Evolutionary conservation across 2,329 filamentous ascomycete species (phyloP).

Genomic region (Beauveria australis): DNA sequence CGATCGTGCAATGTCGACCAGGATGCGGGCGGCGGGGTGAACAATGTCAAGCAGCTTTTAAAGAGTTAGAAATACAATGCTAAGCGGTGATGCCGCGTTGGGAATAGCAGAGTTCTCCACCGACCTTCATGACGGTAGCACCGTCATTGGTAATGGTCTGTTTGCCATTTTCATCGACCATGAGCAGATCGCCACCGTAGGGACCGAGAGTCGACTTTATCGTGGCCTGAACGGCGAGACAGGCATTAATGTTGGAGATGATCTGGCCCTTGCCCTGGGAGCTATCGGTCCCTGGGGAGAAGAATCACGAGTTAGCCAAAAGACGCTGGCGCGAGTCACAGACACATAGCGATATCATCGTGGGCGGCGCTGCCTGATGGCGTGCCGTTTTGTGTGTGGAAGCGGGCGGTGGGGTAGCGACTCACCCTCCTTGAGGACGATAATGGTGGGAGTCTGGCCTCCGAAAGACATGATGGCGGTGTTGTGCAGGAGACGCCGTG

Average conservation of each 20-base stretch:
- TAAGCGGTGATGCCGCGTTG: neutral
- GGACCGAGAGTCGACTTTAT: conserved; percentile 94
- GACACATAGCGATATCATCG: neutral
- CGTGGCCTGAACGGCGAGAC: conserved; percentile 87
- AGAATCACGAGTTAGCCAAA: conserved; percentile 15
- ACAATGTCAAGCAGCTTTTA: conserved; percentile 89
- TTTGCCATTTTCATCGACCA: conserved; percentile 90
- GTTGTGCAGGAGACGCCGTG: conserved; percentile 3
- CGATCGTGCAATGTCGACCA: conserved; percentile 95
- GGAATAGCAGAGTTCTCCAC: conserved; percentile 13
- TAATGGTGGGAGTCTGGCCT: conserved; percentile 94
- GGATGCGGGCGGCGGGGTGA: conserved; percentile 91
- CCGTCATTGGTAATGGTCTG: conserved; percentile 99
- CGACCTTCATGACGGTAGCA: conserved; percentile 96
- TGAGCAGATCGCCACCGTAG: conserved; percentile 90
- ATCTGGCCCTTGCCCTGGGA: conserved; percentile 97
- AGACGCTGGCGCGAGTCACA: neutral
- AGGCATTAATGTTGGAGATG: conserved; percentile 97
- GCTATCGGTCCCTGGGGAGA: conserved; percentile 73
- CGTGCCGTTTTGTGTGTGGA: conserved; percentile 9
- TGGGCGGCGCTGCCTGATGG: neutral
- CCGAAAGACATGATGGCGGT: conserved; percentile 75
- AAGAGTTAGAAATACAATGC: neutral
- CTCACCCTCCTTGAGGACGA: conserved; percentile 94
- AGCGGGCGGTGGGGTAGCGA: conserved; percentile 32